Evolutionary conservation across 306 rosid genomes (phyloP).

Genomic region (Sicyos edulis): DNA sequence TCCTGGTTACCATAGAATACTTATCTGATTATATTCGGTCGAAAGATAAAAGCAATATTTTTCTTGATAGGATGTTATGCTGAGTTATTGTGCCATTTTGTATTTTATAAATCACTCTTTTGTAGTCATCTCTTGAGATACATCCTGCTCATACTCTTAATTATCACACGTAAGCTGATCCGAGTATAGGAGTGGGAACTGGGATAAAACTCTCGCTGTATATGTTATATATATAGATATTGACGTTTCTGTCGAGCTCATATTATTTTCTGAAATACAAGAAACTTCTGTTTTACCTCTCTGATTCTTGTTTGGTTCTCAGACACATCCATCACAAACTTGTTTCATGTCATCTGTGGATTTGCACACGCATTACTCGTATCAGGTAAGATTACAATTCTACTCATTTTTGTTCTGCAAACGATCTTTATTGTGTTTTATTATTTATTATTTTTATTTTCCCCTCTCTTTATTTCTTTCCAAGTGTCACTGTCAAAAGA

Average conservation of each 20-base stretch:
- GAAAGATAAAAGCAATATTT: too few relatives aligned
- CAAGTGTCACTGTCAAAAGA: not conserved
- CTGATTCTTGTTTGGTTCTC: conserved; percentile 32
- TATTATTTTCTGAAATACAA: not conserved
- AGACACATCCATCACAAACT: conserved; percentile 99
- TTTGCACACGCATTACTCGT: conserved; percentile 96
- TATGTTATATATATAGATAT: not conserved
- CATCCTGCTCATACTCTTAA: too few relatives aligned
- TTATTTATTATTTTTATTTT: not conserved
- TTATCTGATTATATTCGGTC: too few relatives aligned
- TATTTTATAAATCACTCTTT: too few relatives aligned
- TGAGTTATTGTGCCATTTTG: too few relatives aligned
- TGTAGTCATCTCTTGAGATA: conserved; percentile 3
- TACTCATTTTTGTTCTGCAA: not conserved
- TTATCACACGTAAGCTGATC: not conserved
- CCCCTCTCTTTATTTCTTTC: too few relatives aligned
- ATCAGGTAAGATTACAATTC: conserved; percentile 61
- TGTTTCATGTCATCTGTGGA: conserved; percentile 99
- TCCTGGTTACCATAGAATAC: too few relatives aligned
- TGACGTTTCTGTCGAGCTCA: not conserved
- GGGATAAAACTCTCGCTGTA: not conserved
- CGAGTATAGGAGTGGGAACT: not conserved
- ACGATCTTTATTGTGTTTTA: not conserved
- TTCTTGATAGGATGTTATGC: too few relatives aligned
- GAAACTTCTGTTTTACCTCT: not conserved